A percentile compares a stretch with the other conserved stretches of the same genome.
phyloP scores from a whole-genome alignment of 768 basidiomycete genomes.

The Rubroboletus satanas region DNA sequence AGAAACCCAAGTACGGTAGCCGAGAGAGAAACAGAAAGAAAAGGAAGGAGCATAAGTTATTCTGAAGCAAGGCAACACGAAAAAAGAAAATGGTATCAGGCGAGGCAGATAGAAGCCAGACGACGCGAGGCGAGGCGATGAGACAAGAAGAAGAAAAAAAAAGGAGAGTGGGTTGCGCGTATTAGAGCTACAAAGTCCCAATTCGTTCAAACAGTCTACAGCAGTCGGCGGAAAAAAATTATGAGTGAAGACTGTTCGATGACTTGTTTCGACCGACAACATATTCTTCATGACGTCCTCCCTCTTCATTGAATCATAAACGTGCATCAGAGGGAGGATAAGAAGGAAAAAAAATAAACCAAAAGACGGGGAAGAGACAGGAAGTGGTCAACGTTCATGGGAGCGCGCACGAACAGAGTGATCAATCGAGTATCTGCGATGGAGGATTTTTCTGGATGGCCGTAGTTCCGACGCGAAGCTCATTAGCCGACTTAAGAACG shows the following conservation, averaged over 20 bases:
- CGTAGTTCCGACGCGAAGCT: conserved; percentile 46
- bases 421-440: conserved; percentile 52
- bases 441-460: conserved; percentile 38
- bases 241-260: conserved; percentile 9
- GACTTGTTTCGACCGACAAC: conserved; percentile 1
- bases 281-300: conserved; percentile 5
- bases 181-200: conserved; percentile 30
- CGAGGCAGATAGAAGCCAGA: neutral
- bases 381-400: conserved; percentile 17
- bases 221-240: conserved; percentile 5
- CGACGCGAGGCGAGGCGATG: neutral
- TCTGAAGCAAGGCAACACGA: neutral
- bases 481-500: conserved; percentile 61
- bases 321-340: neutral
- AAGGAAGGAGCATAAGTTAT: conserved; percentile 24
- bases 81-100: conserved; percentile 8
- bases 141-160: neutral
- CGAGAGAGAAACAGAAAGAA: neutral
- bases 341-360: neutral
- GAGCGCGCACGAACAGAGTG: conserved; percentile 20
- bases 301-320: conserved; percentile 5
- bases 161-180: conserved; percentile 21
- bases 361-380: neutral
- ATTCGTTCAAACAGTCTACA: conserved; percentile 23
- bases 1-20: conserved; percentile 3